Percentiles rank a stretch among this genome's conserved stretches.
Conservation (phyloP, 768 basidiomycete species). For the Pleurotus sapidus region DNA sequence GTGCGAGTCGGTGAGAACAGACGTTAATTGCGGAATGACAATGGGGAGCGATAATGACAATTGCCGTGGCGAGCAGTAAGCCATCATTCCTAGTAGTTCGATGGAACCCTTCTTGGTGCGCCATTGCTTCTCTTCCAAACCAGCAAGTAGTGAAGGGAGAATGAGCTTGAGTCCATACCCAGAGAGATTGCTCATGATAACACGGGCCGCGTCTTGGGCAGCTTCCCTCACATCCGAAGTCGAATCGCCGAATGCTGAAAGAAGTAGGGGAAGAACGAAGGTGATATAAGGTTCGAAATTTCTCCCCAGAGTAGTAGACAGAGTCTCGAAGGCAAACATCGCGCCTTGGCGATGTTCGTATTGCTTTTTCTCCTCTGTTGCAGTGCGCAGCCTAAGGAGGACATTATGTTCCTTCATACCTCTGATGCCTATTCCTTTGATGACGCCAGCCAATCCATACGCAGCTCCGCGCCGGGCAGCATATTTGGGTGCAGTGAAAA, state of each 20-base stretch:
- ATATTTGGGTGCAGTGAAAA: constrained; percentile 82
- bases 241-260: constrained; percentile 84
- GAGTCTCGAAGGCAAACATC: constrained; percentile 92
- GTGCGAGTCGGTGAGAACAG: constrained; percentile 95
- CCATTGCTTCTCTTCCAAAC: constrained; percentile 98
- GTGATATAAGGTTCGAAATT: constrained; percentile 92
- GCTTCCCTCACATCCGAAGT: constrained; percentile 89
- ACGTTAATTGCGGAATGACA: constrained; percentile 93
- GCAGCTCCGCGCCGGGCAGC: constrained; percentile 95
- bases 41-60: constrained; percentile 93
- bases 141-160: constrained; percentile 82
- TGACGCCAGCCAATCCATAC: constrained; percentile 90
- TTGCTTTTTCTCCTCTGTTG: constrained; percentile 85
- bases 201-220: constrained; percentile 84
- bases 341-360: constrained; percentile 90
- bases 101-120: constrained; percentile 97
- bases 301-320: constrained; percentile 83
- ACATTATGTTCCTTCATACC: constrained; percentile 84
- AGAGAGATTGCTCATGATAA: constrained; percentile 94
- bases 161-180: constrained; percentile 96
- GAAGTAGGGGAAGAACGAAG: constrained; percentile 77
- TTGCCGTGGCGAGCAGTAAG: constrained; percentile 95
- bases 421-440: constrained; percentile 87
- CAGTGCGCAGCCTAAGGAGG: constrained; percentile 66
- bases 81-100: constrained; percentile 97